phyloP scores from a whole-genome alignment of 2,329 filamentous ascomycete genomes.

The Raffaelea arxii region DNA sequence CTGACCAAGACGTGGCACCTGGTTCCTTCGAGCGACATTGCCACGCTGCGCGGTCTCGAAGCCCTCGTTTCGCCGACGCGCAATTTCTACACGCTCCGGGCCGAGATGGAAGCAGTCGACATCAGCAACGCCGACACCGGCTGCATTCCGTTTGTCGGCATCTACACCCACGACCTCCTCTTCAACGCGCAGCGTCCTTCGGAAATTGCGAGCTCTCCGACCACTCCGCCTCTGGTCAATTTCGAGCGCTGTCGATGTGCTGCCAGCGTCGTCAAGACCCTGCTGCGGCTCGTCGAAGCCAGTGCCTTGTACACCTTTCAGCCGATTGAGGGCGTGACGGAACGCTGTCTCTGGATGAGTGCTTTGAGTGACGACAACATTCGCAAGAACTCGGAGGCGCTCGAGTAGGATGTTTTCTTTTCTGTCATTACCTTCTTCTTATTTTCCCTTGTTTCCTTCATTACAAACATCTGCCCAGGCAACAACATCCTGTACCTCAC shows the following conservation, averaged over 20 bases:
- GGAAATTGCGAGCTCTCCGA: conserved; percentile 59
- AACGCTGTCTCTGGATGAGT: conserved; percentile 78
- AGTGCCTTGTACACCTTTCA: conserved; percentile 66
- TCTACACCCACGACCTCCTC: conserved; percentile 75
- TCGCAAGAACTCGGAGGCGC: conserved; percentile 37
- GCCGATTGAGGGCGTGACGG: conserved; percentile 66
- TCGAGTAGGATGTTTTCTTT: conserved; percentile 26
- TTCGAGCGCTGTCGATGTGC: conserved; percentile 73
- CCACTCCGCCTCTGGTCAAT: conserved; percentile 62
- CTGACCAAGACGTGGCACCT: conserved; percentile 62
- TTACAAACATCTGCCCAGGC: too few relatives aligned
- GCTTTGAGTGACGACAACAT: conserved; percentile 71
- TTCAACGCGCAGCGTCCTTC: conserved; percentile 73
- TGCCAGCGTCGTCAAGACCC: conserved; percentile 68
- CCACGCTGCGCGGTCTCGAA: conserved; percentile 60
- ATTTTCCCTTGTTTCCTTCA: background rate
- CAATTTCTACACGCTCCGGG: conserved; percentile 67
- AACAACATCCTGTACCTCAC: too few relatives aligned
- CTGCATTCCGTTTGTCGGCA: conserved; percentile 76
- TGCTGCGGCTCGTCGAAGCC: conserved; percentile 68
- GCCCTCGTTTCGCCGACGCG: conserved; percentile 63
- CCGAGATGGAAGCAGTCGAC: conserved; percentile 66
- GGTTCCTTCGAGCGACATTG: conserved; percentile 54
- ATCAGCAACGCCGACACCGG: conserved; percentile 47
- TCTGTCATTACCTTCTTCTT: background rate